Evolutionary conservation across 2,329 filamentous ascomycete genomes (phyloP), one percentile per base, ranked within the genome.

Genomic region (Fusarium mexicanum): DNA sequence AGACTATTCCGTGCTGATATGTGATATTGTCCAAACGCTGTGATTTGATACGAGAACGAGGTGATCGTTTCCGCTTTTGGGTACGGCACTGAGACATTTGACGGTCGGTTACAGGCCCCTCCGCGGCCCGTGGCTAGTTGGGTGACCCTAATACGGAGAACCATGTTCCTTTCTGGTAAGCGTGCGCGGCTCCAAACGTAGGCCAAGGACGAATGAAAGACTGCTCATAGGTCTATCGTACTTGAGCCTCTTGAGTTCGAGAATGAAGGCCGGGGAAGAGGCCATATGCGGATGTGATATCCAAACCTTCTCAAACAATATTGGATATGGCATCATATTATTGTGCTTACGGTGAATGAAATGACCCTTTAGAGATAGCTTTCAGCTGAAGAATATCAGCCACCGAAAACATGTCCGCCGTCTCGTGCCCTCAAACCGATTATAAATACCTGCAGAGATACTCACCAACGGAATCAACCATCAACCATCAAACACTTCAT

Each of bases 361-460:
- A 29, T 17, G 3, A 11, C 9, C 18, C 24, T 54, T 54, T 40
- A 2, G 6, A 17, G 18, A 26, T 8, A 5, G 1, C 8, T 29
- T 41, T 55, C 29, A 29, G 29, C 29, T 41, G 20, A 4, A 13
- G 5, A 3, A n/a, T 13, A 10, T 26, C 5, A 26, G 51, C 33
- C 33, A 54, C 24, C 13, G 6, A 22, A 10, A 26, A 17, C 14
- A 22, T 3, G 14, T 29, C 18, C 13, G 24, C 5, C 7, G 4
- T 13, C 7, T 6, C 1, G 10, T 38, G 18, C 4, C 5, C 24
- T 29, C 35, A 20, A 38, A 17, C 1, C 8, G 0, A 12, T 22
- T 54, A 54, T 54, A 54, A 29, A 54, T 38, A 13, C 6, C 20
- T 4, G 20, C 17, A 54, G 8, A 17, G 4, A 6, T 24, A 5